Conservation (phyloP, 306 rosid genomes). For the Castanospermum australe region DNA sequence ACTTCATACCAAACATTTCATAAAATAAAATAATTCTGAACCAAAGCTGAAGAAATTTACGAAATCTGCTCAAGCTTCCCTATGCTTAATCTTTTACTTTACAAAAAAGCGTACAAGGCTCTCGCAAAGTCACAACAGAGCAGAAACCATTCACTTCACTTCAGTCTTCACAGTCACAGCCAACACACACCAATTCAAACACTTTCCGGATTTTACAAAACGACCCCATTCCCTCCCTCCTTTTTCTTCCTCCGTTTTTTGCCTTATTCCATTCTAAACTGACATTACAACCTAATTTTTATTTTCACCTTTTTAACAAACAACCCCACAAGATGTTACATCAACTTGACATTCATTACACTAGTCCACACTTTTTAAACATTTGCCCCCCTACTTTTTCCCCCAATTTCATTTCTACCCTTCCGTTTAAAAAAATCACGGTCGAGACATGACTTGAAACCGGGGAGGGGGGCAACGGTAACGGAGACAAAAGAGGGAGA, state of each 20-base stretch:
- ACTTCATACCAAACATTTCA: too few relatives aligned
- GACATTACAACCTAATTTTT: conserved; percentile 23
- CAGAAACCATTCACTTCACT: conserved; percentile 16
- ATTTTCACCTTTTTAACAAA: background rate
- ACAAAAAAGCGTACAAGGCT: conserved; percentile 16
- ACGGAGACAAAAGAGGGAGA: background rate
- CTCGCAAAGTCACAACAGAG: conserved; percentile 25
- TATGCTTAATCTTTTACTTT: conserved; percentile 14
- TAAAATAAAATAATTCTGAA: too few relatives aligned
- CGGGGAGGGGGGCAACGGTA: conserved; percentile 13
- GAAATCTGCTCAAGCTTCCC: conserved; percentile 14
- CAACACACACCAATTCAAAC: background rate
- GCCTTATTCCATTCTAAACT: background rate
- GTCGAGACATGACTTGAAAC: conserved; percentile 37
- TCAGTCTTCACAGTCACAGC: too few relatives aligned
- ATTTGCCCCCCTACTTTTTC: conserved; percentile 15
- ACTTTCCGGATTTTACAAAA: conserved; percentile 19
- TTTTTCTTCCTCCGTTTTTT: background rate
- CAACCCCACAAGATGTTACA: background rate
- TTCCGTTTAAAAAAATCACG: conserved; percentile 80
- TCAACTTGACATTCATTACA: background rate
- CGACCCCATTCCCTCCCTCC: background rate
- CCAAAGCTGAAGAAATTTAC: background rate
- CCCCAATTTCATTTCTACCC: conserved; percentile 43
- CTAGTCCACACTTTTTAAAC: background rate